Evolutionary conservation across 345 rosid species (phyloP).

Genomic region (Zanthoxylum bungeanum): DNA sequence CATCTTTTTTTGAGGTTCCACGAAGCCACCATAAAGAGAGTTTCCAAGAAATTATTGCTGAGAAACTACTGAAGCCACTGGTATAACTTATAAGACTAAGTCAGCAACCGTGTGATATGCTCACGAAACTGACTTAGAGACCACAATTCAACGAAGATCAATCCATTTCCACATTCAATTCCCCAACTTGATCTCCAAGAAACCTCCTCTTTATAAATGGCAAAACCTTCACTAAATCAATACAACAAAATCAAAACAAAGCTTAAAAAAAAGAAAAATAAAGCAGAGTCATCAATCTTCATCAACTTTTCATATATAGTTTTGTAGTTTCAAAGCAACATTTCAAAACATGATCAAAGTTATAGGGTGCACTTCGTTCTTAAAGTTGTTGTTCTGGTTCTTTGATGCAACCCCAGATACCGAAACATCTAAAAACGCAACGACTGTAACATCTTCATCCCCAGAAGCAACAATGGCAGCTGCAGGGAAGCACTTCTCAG

Average conservation of each 20-base stretch:
- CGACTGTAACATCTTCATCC: not conserved
- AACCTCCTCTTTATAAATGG: not conserved
- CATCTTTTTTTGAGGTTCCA: not conserved
- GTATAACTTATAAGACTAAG: too few species aligned
- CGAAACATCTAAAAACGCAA: not conserved
- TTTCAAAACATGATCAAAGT: slow-evolving; percentile 17
- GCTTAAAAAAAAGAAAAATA: not conserved
- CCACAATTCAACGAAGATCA: not conserved
- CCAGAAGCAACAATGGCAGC: slow-evolving; percentile 27
- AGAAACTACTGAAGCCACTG: not conserved
- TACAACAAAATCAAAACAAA: too few species aligned
- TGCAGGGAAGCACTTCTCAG: slow-evolving; percentile 50
- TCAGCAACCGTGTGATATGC: not conserved
- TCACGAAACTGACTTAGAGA: not conserved
- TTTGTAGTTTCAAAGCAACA: too few species aligned
- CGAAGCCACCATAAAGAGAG: not conserved
- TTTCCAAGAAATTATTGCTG: not conserved
- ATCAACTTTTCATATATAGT: not conserved
- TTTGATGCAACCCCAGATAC: not conserved
- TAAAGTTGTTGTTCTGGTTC: slow-evolving; percentile 2
- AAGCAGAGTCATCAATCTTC: not conserved
- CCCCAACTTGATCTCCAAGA: not conserved
- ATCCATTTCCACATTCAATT: not conserved
- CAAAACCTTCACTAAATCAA: not conserved
- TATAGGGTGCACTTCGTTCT: slow-evolving; percentile 1